Conservation (phyloP, 176 grass and related monocot species). For the Aegilops bicornis region DNA sequence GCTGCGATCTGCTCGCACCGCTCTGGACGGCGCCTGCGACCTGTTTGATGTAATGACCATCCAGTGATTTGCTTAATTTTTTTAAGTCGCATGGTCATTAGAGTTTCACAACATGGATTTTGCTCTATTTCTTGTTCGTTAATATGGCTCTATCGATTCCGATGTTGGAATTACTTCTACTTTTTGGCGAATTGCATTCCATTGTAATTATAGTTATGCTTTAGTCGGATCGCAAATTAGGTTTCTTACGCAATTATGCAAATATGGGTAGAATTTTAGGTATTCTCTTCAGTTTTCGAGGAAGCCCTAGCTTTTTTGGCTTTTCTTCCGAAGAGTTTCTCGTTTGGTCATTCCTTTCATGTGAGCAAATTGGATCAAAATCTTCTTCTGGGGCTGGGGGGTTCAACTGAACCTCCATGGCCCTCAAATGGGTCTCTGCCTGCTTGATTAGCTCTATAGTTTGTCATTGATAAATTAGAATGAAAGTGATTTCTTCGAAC, state of each 20-base stretch:
- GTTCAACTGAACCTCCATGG: neutral
- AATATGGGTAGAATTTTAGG: neutral
- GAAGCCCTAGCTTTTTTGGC: neutral
- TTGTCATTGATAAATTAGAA: neutral
- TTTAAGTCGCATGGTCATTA: neutral
- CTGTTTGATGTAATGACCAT: conserved; percentile 4
- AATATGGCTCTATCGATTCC: neutral
- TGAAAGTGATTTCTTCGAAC: neutral
- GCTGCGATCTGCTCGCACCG: neutral
- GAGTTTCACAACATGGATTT: neutral
- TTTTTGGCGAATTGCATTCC: neutral
- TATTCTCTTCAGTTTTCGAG: neutral
- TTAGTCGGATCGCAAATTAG: neutral
- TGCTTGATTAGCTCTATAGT: neutral
- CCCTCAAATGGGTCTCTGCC: neutral
- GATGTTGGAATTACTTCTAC: neutral
- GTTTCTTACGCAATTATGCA: neutral
- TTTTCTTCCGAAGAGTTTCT: neutral
- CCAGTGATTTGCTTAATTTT: neutral
- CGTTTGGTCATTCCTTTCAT: neutral
- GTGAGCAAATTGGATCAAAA: neutral
- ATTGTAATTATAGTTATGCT: neutral
- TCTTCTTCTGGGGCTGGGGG: too few species aligned
- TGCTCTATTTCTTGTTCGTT: neutral
- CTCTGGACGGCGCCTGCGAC: neutral